Conservation (phyloP, 164 flowering plant species). For the Akebia trifoliata region DNA sequence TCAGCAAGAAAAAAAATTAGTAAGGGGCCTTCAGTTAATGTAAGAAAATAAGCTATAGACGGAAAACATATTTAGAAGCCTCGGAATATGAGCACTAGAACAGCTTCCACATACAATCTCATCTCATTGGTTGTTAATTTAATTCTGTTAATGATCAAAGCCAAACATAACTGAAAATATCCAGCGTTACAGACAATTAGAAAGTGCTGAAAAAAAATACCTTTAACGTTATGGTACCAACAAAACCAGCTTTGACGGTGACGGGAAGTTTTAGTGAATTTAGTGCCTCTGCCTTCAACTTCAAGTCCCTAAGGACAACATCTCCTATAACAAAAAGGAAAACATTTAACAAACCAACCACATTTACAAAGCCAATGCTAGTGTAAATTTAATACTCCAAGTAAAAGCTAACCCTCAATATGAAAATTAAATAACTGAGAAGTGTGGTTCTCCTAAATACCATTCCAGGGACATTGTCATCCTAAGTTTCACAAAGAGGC, state of each 20-base stretch:
- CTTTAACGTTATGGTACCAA: slow-evolving; percentile 92
- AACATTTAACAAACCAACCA: neutral
- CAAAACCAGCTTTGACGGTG: slow-evolving; percentile 91
- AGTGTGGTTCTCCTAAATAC: too few relatives aligned
- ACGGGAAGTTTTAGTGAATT: slow-evolving; percentile 91
- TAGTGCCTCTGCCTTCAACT: slow-evolving; percentile 92
- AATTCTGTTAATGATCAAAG: neutral
- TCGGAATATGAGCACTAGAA: neutral
- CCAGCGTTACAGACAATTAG: neutral
- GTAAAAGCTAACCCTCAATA: neutral
- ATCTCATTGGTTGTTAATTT: neutral
- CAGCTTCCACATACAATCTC: neutral
- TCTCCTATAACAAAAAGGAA: slow-evolving; percentile 48
- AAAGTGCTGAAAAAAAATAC: slow-evolving; percentile 28
- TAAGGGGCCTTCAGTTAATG: neutral
- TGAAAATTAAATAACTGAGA: too few relatives aligned
- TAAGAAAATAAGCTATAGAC: neutral
- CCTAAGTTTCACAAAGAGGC: too few relatives aligned
- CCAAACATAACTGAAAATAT: neutral
- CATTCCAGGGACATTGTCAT: too few relatives aligned
- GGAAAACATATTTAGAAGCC: neutral
- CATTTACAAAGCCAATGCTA: neutral
- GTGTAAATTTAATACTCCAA: neutral
- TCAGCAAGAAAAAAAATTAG: neutral
- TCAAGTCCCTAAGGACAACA: slow-evolving; percentile 93